Base-by-base conservation (phyloP, 1,284 basidiomycete species). In the Ustilago curta region DNA sequence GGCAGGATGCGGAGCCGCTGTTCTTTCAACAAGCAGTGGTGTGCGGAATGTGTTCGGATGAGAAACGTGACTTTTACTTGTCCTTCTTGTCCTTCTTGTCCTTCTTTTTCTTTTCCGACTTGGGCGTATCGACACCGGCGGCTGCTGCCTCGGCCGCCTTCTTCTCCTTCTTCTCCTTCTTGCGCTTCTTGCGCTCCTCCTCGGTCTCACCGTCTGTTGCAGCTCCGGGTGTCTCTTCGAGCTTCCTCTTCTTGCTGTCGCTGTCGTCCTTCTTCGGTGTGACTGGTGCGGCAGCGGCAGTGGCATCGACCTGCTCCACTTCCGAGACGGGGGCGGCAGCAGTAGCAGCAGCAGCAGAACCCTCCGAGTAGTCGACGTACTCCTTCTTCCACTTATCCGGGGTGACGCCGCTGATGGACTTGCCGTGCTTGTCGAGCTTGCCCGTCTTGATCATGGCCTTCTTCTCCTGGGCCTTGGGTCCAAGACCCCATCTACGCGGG, bases 401-500 rank as follows among this genome's bases (percentile, higher is more conserved):
- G 1, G 97, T 99, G 59, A 92, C 90, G 51, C 92, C 93, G n/a
- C 92, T 91, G 66, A 94, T 90, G 82, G 92, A 91, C 86, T 97
- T 92, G 50, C 97, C 97, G 85, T 95, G 92, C 88, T 95, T 99
- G 84, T 96, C 93, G 59, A 99, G 91, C 87, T 95, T 93, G 60
- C 96, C 95, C 27, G 94, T 93, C 73, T 83, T 84, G 71, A 83
- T 81, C 70, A 86, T 82, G 82, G 97, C 97, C 89, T 99, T 99
- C 90, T 99, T 99, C 86, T 97, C 93, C 74, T 94, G 88, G 5
- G 97, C 97, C 86, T 95, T 91, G 40, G 96, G 97, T 21, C 97
- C 97, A 60, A 99, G 90, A 71, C 97, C 97, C 97, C 97, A 99
- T 79, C 95, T 91, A 69, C 97, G 90, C 42, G 97, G 97, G 87